Percentiles rank a stretch among this genome's conserved stretches.
These are phyloP conservation scores for Arctostaphylos glauca DNA, from an alignment of 148 eudicot species.

Conservation along the genomic window DNA sequence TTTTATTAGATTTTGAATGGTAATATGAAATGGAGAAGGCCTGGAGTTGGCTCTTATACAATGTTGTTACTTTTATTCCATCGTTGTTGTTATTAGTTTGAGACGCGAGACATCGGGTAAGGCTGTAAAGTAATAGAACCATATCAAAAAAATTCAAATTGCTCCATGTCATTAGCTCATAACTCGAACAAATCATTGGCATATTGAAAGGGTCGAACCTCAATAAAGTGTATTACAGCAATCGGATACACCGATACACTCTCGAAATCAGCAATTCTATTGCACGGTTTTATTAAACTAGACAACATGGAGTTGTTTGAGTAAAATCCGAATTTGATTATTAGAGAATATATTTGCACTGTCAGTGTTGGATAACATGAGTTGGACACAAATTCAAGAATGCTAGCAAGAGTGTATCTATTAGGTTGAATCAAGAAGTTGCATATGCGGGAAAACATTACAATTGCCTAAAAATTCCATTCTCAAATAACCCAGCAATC, in stretches of 20 bases:
- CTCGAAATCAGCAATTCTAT: conserved; percentile 38
- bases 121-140: no score
- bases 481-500: conserved; percentile 49
- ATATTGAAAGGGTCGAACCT: no score
- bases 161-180: no score
- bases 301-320: conserved; percentile 10
- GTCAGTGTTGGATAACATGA: conserved; percentile 11
- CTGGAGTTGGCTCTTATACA: no score
- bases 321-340: conserved; percentile 36
- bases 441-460: conserved; percentile 36
- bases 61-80: no score
- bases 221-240: no score
- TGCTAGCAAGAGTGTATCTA: conserved; percentile 50
- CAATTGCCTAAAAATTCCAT: conserved; percentile 24
- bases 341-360: conserved; percentile 45
- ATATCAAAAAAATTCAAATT: no score
- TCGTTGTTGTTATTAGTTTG: no score
- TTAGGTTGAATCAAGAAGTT: conserved; percentile 28
- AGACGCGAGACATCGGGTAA: no score
- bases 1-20: no score
- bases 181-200: no score
- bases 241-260: conserved; percentile 22
- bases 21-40: no score
- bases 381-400: conserved; percentile 39
- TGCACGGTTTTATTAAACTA: conserved; percentile 53